These are phyloP conservation scores for Debaryomyces castellii DNA, from an alignment of 805 yeast species.

Conservation along the genomic window DNA sequence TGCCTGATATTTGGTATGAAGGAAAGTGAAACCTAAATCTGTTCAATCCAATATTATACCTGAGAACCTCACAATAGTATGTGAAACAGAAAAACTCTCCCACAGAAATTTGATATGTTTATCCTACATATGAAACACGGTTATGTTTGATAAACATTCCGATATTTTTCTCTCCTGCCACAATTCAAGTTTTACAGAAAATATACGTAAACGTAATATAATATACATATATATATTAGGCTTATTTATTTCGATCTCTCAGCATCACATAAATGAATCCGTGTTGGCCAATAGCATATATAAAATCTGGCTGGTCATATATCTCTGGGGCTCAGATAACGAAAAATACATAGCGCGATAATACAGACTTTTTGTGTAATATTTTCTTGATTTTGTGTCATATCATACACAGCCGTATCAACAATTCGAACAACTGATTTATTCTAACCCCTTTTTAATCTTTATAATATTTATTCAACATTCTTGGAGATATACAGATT, in stretches of 20 bases:
- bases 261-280: background rate
- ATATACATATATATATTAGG: too few species aligned
- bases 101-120: too few species aligned
- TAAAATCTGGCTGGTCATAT: background rate
- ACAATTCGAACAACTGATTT: background rate
- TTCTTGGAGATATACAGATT: background rate
- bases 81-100: too few species aligned
- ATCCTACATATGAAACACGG: too few species aligned
- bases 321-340: background rate
- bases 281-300: background rate
- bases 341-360: background rate
- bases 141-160: too few species aligned
- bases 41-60: too few species aligned
- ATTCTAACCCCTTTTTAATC: background rate
- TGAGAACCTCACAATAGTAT: too few species aligned
- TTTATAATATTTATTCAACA: background rate
- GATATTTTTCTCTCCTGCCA: too few species aligned
- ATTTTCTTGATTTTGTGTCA: background rate
- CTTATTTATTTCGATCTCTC: too few species aligned
- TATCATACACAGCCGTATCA: background rate
- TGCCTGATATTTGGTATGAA: slow-evolving; percentile 72
- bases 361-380: background rate
- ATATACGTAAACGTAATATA: too few species aligned
- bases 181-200: too few species aligned
- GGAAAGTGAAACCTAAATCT: slow-evolving; percentile 20